These are phyloP conservation scores for Tricharina praecox DNA, from an alignment of 495 filamentous ascomycete species.

Conservation along the genomic window DNA sequence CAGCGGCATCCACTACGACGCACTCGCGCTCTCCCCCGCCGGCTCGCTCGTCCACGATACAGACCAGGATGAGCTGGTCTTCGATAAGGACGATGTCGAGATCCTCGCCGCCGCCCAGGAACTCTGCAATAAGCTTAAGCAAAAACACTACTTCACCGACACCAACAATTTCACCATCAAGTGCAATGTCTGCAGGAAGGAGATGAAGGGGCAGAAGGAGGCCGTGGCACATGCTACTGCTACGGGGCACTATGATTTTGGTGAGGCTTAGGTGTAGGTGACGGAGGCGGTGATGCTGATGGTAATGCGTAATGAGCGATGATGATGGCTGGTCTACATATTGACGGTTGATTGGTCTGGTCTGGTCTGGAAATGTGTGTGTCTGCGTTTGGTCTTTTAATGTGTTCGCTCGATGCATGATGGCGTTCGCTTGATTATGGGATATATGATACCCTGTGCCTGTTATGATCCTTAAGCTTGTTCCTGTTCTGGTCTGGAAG, in stretches of 20 bases:
- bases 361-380: too few species aligned
- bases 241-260: conserved; percentile 56
- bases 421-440: too few species aligned
- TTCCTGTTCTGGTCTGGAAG: too few species aligned
- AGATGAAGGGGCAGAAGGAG: conserved; percentile 56
- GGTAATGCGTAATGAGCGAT: too few species aligned
- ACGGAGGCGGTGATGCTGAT: too few species aligned
- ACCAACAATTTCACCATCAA: conserved; percentile 65
- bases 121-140: conserved; percentile 49
- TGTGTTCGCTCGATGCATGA: too few species aligned
- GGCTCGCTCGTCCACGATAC: conserved; percentile 44
- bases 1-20: conserved; percentile 89
- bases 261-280: conserved; percentile 32
- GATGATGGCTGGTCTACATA: neutral
- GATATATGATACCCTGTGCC: too few species aligned
- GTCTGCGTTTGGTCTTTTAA: too few species aligned
- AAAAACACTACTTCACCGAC: conserved; percentile 79
- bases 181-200: conserved; percentile 59
- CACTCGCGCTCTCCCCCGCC: conserved; percentile 57
- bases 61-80: conserved; percentile 63
- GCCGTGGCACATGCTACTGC: conserved; percentile 49
- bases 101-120: conserved; percentile 52
- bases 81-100: conserved; percentile 49
- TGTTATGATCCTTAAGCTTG: too few species aligned
- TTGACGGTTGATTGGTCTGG: too few species aligned